phyloP scores from a whole-genome alignment of 2,329 filamentous ascomycete species.

The Diaporthe ilicicola region DNA sequence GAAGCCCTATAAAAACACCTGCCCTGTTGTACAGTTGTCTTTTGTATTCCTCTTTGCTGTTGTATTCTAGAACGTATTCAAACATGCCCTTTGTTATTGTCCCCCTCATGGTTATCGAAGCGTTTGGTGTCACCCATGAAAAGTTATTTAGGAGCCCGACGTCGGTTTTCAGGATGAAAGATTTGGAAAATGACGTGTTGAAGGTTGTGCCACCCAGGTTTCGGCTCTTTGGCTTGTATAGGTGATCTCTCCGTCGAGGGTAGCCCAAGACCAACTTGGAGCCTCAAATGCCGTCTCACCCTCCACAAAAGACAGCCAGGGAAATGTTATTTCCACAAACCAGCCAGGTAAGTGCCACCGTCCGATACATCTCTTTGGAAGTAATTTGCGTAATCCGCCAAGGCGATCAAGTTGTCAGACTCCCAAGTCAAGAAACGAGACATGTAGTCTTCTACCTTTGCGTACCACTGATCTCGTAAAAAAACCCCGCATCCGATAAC shows the following conservation, averaged over 20 bases:
- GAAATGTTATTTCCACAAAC: conserved; percentile 23
- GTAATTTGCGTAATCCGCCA: conserved; percentile 2
- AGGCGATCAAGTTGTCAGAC: conserved; percentile 15
- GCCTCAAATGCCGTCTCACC: background rate
- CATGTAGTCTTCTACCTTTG: conserved; percentile 17
- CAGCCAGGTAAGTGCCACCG: background rate
- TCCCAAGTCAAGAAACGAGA: conserved; percentile 19
- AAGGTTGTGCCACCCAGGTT: too few species aligned
- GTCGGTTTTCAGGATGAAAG: background rate
- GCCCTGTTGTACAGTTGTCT: background rate
- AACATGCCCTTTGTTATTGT: background rate
- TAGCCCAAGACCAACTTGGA: conserved; percentile 27
- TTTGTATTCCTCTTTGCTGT: too few species aligned
- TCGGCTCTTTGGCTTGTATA: conserved; percentile 5
- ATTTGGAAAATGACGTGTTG: background rate
- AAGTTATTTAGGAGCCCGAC: background rate
- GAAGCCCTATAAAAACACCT: background rate
- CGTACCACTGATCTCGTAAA: conserved; percentile 8
- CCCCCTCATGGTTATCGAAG: background rate
- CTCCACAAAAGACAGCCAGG: conserved; percentile 15
- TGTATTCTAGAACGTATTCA: background rate
- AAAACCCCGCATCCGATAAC: background rate
- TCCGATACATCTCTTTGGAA: background rate
- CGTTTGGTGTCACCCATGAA: background rate
- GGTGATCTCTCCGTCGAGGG: conserved; percentile 4